Conservation (phyloP, 371 early-diverging fungal genomes). For the Blakeslea trispora region DNA sequence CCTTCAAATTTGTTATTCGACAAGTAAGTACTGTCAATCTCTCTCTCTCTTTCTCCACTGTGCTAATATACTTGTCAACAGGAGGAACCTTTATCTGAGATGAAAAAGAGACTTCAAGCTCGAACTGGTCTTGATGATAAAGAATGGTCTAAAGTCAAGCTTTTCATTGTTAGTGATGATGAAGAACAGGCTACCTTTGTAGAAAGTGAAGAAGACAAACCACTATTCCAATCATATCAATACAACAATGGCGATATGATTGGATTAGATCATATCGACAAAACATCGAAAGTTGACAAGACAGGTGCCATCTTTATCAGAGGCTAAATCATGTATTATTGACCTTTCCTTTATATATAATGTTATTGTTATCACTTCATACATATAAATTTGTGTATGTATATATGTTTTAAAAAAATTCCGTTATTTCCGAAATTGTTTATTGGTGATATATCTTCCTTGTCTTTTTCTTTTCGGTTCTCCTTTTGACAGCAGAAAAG, state of each 20-base stretch:
- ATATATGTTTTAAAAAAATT: not conserved
- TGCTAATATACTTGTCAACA: conserved; percentile 17
- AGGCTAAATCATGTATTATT: conserved; percentile 33
- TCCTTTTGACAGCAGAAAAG: not conserved
- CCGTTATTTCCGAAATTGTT: not conserved
- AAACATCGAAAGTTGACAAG: conserved; percentile 48
- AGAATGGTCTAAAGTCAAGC: conserved; percentile 82
- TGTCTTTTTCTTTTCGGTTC: not conserved
- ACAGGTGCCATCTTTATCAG: conserved; percentile 56
- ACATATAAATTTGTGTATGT: too few relatives aligned
- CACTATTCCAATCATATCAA: conserved; percentile 7
- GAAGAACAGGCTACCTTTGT: conserved; percentile 39
- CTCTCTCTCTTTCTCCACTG: not conserved
- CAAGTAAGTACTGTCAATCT: conserved; percentile 37
- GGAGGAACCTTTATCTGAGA: conserved; percentile 70
- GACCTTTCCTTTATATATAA: too few relatives aligned
- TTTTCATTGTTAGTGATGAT: conserved; percentile 49
- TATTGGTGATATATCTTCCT: not conserved
- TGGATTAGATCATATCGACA: conserved; percentile 75
- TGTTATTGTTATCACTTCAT: too few relatives aligned
- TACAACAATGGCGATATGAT: conserved; percentile 46
- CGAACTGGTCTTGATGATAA: conserved; percentile 82
- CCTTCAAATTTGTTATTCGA: conserved; percentile 74
- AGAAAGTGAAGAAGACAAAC: conserved; percentile 40
- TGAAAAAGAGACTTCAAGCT: conserved; percentile 71